Conservation (phyloP, 371 early-diverging fungal species). For the Rhizopus stolonifer region DNA sequence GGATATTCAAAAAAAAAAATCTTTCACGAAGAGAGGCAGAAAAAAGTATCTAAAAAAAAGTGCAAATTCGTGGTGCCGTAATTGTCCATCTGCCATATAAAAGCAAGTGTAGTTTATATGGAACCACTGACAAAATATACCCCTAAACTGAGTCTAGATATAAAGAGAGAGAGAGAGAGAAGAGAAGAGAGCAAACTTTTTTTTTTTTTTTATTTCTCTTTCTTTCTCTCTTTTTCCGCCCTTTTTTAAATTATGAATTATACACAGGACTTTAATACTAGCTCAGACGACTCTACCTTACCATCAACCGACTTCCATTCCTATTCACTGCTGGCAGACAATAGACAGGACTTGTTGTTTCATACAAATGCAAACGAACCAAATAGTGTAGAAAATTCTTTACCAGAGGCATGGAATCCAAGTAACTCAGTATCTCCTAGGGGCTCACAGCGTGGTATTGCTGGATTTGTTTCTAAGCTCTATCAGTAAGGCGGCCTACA, state of each 20-base stretch:
- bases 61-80: too few species aligned
- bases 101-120: too few species aligned
- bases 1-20: too few species aligned
- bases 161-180: too few species aligned
- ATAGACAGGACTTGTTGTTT: neutral
- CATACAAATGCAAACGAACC: neutral
- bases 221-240: neutral
- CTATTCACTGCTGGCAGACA: neutral
- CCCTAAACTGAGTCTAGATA: too few species aligned
- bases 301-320: neutral
- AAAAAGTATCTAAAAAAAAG: too few species aligned
- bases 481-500: slow-evolving; percentile 47
- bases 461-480: slow-evolving; percentile 50
- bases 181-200: neutral
- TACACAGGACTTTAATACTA: neutral
- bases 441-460: slow-evolving; percentile 41
- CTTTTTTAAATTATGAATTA: slow-evolving; percentile 2
- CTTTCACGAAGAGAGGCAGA: too few species aligned
- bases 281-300: neutral
- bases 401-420: neutral
- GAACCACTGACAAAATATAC: too few species aligned
- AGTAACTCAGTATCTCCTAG: neutral
- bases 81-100: too few species aligned
- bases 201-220: neutral
- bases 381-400: neutral